Conservation (phyloP, 2,329 filamentous ascomycete species). For the Verticillium tricorpus region DNA sequence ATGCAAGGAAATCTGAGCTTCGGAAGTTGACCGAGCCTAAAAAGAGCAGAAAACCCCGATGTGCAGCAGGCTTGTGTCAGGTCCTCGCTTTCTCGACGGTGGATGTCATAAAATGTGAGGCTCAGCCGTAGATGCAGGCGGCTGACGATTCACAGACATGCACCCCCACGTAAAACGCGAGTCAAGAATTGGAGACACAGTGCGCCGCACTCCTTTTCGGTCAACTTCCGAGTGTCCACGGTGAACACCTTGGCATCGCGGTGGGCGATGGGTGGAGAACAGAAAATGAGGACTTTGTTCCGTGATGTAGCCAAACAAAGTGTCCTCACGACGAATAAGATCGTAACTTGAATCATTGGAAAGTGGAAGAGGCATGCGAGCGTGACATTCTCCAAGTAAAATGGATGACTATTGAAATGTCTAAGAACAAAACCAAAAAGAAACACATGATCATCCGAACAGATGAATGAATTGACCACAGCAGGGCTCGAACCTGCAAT, state of each 20-base stretch:
- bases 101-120: background rate
- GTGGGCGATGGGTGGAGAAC: background rate
- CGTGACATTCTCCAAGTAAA: too few relatives aligned
- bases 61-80: background rate
- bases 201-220: background rate
- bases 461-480: slow-evolving; percentile 9
- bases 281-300: too few relatives aligned
- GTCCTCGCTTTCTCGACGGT: background rate
- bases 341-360: too few relatives aligned
- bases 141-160: background rate
- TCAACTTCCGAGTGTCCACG: background rate
- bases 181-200: background rate
- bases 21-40: slow-evolving; percentile 12
- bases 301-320: too few relatives aligned
- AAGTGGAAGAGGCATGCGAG: too few relatives aligned
- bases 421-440: background rate
- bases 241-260: background rate
- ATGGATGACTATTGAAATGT: too few relatives aligned
- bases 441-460: fast-evolving
- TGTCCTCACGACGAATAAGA: too few relatives aligned
- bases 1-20: background rate
- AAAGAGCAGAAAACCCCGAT: background rate
- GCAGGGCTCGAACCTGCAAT: slow-evolving; percentile 20
- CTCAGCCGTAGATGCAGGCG: background rate
- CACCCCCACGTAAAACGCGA: background rate